Conservation (phyloP, 139 green algal species). For the Coelastrella sp. region DNA sequence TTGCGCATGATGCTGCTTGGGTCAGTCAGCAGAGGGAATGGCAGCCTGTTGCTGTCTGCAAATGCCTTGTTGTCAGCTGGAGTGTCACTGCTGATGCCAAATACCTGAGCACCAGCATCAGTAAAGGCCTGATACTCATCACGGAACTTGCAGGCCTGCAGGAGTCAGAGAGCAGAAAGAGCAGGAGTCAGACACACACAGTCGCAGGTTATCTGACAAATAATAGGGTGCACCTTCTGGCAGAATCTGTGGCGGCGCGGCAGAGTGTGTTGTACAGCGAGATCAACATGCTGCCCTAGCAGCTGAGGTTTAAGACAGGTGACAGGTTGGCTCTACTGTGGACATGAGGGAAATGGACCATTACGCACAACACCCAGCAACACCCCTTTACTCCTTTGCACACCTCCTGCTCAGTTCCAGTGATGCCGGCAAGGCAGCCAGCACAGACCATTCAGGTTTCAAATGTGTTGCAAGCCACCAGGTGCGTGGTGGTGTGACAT, state of each 20-base stretch:
- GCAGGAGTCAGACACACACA: background rate
- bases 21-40: constrained; percentile 67
- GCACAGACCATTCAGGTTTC: no score
- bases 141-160: constrained; percentile 73
- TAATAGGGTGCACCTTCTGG: background rate
- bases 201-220: background rate
- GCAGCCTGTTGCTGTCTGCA: constrained; percentile 63
- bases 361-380: no score
- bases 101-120: constrained; percentile 62
- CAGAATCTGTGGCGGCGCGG: background rate
- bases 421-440: no score
- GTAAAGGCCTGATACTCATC: constrained; percentile 68
- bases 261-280: no score
- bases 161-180: background rate
- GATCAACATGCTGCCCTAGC: no score
- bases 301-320: no score
- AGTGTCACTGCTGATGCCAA: constrained; percentile 63
- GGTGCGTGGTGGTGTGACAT: background rate
- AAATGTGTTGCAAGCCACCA: no score
- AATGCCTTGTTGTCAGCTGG: constrained; percentile 69
- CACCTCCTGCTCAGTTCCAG: no score
- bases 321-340: no score
- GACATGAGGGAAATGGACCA: no score
- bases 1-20: constrained; percentile 61
- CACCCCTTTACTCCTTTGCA: no score